Percentiles rank a stretch among this genome's conserved stretches.
phyloP scores from a whole-genome alignment of 2,329 filamentous ascomycete genomes.

The Cladosporium sp. region DNA sequence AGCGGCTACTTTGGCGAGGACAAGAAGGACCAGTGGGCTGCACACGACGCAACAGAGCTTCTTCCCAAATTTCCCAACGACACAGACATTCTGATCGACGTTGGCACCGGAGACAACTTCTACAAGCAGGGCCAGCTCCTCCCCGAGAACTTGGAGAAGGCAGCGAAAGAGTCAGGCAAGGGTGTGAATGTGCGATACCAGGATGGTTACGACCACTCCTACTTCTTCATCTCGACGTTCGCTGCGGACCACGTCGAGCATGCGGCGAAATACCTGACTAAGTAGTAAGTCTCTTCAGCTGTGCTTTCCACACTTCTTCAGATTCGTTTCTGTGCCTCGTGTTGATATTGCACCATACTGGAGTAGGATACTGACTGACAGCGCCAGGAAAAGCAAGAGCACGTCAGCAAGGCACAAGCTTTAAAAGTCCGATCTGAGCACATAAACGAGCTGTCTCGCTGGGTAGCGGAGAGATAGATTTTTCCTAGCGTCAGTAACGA shows the following conservation, averaged over 20 bases:
- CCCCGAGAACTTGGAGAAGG: slow-evolving; percentile 85
- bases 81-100: slow-evolving; percentile 79
- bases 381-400: slow-evolving; percentile 8
- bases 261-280: slow-evolving; percentile 73
- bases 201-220: slow-evolving; percentile 91
- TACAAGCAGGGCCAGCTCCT: slow-evolving; percentile 91
- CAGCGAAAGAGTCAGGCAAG: slow-evolving; percentile 69
- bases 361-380: not conserved
- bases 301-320: too few relatives aligned
- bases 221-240: slow-evolving; percentile 93
- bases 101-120: slow-evolving; percentile 92
- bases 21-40: slow-evolving; percentile 72
- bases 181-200: slow-evolving; percentile 80
- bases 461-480: too few relatives aligned
- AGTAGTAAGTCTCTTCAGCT: not conserved
- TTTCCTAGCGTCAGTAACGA: too few relatives aligned
- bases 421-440: not conserved
- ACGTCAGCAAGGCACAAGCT: not conserved
- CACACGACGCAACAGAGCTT: slow-evolving; percentile 89
- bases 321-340: not conserved
- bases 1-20: slow-evolving; percentile 77
- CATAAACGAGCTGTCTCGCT: not conserved
- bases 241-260: slow-evolving; percentile 86
- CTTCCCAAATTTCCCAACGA: slow-evolving; percentile 69
- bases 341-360: not conserved